phyloP scores from a whole-genome alignment of 352 stramenopile species.

The Phytophthora podocarpi region DNA sequence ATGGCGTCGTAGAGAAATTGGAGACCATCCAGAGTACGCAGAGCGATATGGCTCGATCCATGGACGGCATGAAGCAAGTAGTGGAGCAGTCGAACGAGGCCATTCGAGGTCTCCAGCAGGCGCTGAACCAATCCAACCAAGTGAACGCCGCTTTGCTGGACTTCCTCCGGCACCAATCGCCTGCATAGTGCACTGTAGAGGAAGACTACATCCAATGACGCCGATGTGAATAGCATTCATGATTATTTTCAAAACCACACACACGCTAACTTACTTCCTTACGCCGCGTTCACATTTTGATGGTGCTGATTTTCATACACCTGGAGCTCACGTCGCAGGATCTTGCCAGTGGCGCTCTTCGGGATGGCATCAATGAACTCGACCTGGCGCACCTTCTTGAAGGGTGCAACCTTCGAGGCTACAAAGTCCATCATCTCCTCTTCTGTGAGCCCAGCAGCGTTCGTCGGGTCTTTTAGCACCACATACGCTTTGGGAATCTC shows the following conservation, averaged over 20 bases:
- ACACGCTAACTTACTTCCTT: not conserved
- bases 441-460: conserved; percentile 45
- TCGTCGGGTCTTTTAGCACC: conserved; percentile 64
- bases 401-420: conserved; percentile 73
- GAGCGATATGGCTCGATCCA: conserved; percentile 25
- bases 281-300: conserved; percentile 17
- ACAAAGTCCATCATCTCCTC: conserved; percentile 88
- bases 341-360: conserved; percentile 91
- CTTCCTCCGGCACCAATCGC: conserved; percentile 21
- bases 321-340: conserved; percentile 86
- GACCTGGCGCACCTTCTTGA: conserved; percentile 91
- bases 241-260: conserved; percentile 11
- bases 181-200: conserved; percentile 9
- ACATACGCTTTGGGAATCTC: conserved; percentile 90
- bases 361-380: conserved; percentile 87
- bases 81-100: conserved; percentile 35
- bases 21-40: conserved; percentile 29
- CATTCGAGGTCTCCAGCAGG: conserved; percentile 24
- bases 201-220: not conserved
- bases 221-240: conserved; percentile 5
- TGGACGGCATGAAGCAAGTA: conserved; percentile 32
- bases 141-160: conserved; percentile 33
- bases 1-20: conserved; percentile 12
- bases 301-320: conserved; percentile 42
- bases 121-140: conserved; percentile 34